Evolutionary conservation across 2,329 filamentous ascomycete genomes (phyloP).

Genomic region (Xylariaceae sp.): DNA sequence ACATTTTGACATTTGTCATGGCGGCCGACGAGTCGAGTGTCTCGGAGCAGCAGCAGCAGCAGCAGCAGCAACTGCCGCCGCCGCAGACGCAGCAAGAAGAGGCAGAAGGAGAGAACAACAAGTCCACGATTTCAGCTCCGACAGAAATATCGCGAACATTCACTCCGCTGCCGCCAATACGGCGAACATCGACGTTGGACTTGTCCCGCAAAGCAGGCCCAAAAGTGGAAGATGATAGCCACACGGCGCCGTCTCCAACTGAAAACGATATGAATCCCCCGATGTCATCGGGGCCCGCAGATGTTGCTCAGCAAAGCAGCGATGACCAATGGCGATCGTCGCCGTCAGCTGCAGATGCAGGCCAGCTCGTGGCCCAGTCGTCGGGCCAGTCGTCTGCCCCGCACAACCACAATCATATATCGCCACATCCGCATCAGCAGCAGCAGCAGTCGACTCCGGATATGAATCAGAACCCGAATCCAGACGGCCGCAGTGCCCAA

Average conservation of each 20-base stretch:
- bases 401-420: constrained; percentile 19
- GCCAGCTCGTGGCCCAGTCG: constrained; percentile 7
- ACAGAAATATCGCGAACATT: constrained; percentile 33
- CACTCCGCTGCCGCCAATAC: constrained; percentile 53
- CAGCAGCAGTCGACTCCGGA: constrained; percentile 9
- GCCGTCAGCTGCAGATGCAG: constrained; percentile 4
- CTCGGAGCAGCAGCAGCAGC: background rate
- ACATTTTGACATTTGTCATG: constrained; percentile 20
- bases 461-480: constrained; percentile 22
- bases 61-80: no score
- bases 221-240: constrained; percentile 33
- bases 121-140: background rate
- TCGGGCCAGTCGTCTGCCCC: constrained; percentile 19
- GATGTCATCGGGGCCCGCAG: constrained; percentile 20
- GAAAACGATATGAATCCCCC: constrained; percentile 24
- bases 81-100: background rate
- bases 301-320: constrained; percentile 26
- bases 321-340: constrained; percentile 22
- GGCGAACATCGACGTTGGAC: constrained; percentile 53
- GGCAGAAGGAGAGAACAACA: background rate
- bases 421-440: constrained; percentile 12
- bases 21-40: constrained; percentile 21
- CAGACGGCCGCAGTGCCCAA: constrained; percentile 7
- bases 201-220: constrained; percentile 36
- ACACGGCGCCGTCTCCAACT: constrained; percentile 19